phyloP scores from a whole-genome alignment of 352 stramenopile species.

The Phytophthora multivora region DNA sequence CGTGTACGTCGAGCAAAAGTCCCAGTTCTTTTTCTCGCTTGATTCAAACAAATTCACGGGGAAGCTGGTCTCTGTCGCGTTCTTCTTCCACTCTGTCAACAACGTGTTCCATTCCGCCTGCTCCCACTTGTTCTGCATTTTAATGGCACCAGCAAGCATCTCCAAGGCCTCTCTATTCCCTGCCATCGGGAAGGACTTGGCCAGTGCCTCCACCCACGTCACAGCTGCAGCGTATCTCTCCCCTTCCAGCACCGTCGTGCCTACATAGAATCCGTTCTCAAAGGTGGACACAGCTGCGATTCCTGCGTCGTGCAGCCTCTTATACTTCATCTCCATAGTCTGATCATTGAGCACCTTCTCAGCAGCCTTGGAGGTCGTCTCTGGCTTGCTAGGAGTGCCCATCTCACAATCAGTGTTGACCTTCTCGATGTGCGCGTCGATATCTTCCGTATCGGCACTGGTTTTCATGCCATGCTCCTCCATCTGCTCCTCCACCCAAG shows the following conservation, averaged over 20 bases:
- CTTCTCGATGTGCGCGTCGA: conserved; percentile 60
- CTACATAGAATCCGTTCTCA: conserved; percentile 79
- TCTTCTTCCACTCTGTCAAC: conserved; percentile 63
- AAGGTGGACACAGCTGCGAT: conserved; percentile 68
- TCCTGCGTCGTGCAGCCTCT: conserved; percentile 64
- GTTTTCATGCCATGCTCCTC: conserved; percentile 50
- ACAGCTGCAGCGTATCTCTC: conserved; percentile 64
- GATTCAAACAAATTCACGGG: conserved; percentile 58
- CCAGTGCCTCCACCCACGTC: conserved; percentile 64
- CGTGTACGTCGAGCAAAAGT: conserved; percentile 74
- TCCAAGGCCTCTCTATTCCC: conserved; percentile 58
- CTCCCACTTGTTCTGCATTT: conserved; percentile 48
- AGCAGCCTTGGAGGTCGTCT: conserved; percentile 11
- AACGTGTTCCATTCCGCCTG: conserved; percentile 54
- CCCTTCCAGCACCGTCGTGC: conserved; percentile 56
- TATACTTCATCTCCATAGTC: conserved; percentile 63
- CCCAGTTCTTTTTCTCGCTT: conserved; percentile 57
- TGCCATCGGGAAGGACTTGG: conserved; percentile 63
- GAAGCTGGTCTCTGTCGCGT: conserved; percentile 55
- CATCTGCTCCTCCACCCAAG: conserved; percentile 70
- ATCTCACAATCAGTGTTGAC: conserved; percentile 55
- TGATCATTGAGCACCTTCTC: conserved; percentile 37
- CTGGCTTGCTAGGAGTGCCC: conserved; percentile 9
- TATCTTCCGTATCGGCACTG: conserved; percentile 47
- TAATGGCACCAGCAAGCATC: conserved; percentile 38